A percentile compares a stretch with the other conserved stretches of the same genome.
Evolutionary conservation across 2,329 filamentous ascomycete genomes (phyloP).

Genomic region (Lecanicillium sp.): DNA sequence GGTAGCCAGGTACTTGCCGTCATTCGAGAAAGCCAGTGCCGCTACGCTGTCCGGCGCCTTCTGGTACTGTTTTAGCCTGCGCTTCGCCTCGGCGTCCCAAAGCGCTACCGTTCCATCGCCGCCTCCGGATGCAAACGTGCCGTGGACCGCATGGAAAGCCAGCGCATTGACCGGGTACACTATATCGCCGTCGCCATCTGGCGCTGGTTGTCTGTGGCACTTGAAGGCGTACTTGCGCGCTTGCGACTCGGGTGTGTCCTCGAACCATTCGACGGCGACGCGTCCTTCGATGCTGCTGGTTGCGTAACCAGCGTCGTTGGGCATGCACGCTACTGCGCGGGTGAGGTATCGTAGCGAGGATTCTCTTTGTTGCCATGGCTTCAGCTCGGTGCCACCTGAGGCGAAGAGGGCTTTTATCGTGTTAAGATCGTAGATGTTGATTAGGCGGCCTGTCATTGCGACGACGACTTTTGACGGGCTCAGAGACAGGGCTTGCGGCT

Average conservation of each 20-base stretch:
- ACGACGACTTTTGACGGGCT: slow-evolving; percentile 79
- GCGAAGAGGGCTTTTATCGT: slow-evolving; percentile 51
- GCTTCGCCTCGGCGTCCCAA: slow-evolving; percentile 88
- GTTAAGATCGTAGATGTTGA: slow-evolving; percentile 88
- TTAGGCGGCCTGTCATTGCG: slow-evolving; percentile 88
- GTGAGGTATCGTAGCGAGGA: slow-evolving; percentile 96
- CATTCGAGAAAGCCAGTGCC: slow-evolving; percentile 65
- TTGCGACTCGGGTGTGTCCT: slow-evolving; percentile 78
- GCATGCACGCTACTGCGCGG: slow-evolving; percentile 89
- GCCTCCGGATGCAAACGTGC: slow-evolving; percentile 83
- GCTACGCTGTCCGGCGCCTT: slow-evolving; percentile 74
- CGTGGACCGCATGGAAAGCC: slow-evolving; percentile 74
- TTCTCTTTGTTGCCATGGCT: slow-evolving; percentile 90
- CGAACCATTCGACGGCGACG: slow-evolving; percentile 97
- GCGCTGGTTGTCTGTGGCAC: slow-evolving; percentile 74
- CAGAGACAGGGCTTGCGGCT: slow-evolving; percentile 80
- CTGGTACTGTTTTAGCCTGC: slow-evolving; percentile 82
- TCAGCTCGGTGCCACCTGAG: slow-evolving; percentile 38
- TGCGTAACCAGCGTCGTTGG: slow-evolving; percentile 89
- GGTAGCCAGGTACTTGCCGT: slow-evolving; percentile 72
- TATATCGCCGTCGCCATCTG: slow-evolving; percentile 61
- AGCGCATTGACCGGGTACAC: slow-evolving; percentile 90
- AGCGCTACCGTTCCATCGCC: slow-evolving; percentile 87
- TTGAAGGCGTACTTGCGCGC: slow-evolving; percentile 97
- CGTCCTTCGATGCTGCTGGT: slow-evolving; percentile 89